Evolutionary conservation across 2,329 filamentous ascomycete species (phyloP).

Genomic region (Emmonsiellopsis sp.): DNA sequence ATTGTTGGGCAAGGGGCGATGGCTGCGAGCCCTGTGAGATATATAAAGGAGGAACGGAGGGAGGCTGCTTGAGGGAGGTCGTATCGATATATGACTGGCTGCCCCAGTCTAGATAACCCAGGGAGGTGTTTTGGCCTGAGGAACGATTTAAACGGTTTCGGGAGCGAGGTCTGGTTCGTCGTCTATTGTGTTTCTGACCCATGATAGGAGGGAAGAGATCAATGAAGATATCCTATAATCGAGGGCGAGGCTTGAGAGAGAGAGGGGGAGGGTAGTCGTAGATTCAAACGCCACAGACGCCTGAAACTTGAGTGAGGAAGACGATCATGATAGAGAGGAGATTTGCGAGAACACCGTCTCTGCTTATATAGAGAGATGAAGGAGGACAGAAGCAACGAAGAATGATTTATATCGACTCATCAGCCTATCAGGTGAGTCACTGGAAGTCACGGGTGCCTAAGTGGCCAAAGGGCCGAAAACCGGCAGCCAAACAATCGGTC

Average conservation of each 20-base stretch:
- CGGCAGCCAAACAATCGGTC: neutral
- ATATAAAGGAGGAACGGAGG: slow-evolving; percentile 14
- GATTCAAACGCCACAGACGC: slow-evolving; percentile 2
- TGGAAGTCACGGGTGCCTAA: neutral
- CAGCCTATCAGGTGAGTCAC: slow-evolving; percentile 5
- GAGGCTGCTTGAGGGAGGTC: slow-evolving; percentile 7
- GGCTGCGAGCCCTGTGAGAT: slow-evolving; percentile 9
- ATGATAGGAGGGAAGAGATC: slow-evolving; percentile 16
- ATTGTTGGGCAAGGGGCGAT: slow-evolving; percentile 28
- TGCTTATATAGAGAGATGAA: neutral
- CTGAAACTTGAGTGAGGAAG: neutral
- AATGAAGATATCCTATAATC: neutral
- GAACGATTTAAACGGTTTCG: slow-evolving; percentile 22
- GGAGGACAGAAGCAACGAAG: neutral
- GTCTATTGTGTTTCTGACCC: slow-evolving; percentile 40
- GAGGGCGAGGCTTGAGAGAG: neutral
- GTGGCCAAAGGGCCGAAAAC: neutral
- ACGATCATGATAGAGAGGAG: neutral
- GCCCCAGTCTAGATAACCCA: slow-evolving; percentile 14
- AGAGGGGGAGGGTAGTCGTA: neutral
- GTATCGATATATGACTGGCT: slow-evolving; percentile 10
- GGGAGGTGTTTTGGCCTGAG: slow-evolving; percentile 13
- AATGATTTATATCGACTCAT: neutral
- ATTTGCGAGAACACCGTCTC: neutral
- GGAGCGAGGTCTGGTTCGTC: slow-evolving; percentile 34